phyloP scores from a whole-genome alignment of 2,329 filamentous ascomycete species.

The Alternaria novae-zelandiae region DNA sequence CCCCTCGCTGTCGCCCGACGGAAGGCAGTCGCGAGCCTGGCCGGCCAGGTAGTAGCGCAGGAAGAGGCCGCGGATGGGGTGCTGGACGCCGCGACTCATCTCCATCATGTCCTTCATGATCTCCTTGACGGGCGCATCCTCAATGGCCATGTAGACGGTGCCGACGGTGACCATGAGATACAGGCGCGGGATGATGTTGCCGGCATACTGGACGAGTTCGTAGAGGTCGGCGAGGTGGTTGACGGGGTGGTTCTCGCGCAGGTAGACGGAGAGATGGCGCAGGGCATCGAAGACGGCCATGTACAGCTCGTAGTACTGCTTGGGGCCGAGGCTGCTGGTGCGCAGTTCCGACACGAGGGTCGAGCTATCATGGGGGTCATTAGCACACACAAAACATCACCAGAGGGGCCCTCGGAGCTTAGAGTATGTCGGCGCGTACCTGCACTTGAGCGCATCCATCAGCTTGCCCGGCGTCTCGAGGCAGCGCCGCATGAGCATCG shows the following conservation, averaged over 20 bases:
- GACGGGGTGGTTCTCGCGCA: constrained; percentile 95
- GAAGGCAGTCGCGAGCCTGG: constrained; percentile 88
- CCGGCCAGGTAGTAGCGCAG: constrained; percentile 95
- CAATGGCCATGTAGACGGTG: constrained; percentile 98
- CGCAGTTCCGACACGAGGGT: constrained; percentile 98
- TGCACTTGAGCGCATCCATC: constrained; percentile 99
- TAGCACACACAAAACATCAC: background rate
- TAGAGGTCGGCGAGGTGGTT: constrained; percentile 98
- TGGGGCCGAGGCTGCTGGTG: constrained; percentile 95
- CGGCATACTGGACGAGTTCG: constrained; percentile 96
- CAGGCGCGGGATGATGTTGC: constrained; percentile 93
- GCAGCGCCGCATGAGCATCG: constrained; percentile 95
- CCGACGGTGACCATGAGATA: constrained; percentile 99
- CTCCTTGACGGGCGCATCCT: constrained; percentile 98
- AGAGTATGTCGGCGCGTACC: constrained; percentile 61
- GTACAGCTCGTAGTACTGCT: constrained; percentile 99
- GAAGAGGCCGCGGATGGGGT: constrained; percentile 93
- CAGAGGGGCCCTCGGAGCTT: background rate
- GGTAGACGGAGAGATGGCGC: constrained; percentile 93
- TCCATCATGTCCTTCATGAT: constrained; percentile 99
- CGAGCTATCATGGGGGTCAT: constrained; percentile 65
- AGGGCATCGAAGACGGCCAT: constrained; percentile 99
- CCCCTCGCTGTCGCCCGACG: constrained; percentile 81
- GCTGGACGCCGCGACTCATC: constrained; percentile 97
- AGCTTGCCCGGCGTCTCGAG: constrained; percentile 97